These are phyloP conservation scores for Basipetospora chlamydospora DNA, from an alignment of 2,329 filamentous ascomycete genomes.

Conservation along the genomic window DNA sequence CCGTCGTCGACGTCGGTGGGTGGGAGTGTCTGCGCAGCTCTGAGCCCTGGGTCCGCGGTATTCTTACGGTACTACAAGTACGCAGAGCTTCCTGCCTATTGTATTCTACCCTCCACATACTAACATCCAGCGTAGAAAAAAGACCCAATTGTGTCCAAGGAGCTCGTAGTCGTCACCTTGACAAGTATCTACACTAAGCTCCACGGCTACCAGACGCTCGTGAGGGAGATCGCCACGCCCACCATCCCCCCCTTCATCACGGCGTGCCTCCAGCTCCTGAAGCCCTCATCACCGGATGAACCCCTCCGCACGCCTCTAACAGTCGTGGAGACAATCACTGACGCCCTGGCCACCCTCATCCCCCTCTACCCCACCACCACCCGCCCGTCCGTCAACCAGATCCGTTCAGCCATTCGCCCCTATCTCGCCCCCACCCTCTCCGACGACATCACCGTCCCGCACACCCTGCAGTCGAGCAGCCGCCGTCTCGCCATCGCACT, in stretches of 20 bases:
- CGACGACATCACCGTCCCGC: conserved; percentile 31
- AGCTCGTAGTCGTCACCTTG: conserved; percentile 60
- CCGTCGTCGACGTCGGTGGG: conserved; percentile 66
- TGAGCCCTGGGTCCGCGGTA: conserved; percentile 61
- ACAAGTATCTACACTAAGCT: conserved; percentile 74
- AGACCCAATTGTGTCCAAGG: conserved; percentile 61
- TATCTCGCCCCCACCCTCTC: conserved; percentile 52
- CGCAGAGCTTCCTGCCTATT: conserved; percentile 8
- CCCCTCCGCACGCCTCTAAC: conserved; percentile 21
- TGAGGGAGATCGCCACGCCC: conserved; percentile 78
- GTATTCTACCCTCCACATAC: conserved; percentile 1
- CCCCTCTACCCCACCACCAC: conserved; percentile 75
- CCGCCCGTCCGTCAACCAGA: conserved; percentile 57
- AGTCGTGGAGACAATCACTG: conserved; percentile 53
- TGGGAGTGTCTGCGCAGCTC: conserved; percentile 65
- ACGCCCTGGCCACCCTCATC: conserved; percentile 56
- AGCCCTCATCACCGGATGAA: conserved; percentile 20
- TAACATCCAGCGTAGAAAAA: conserved; percentile 43
- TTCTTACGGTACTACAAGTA: conserved; percentile 62
- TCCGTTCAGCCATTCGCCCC: conserved; percentile 43
- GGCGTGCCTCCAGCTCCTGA: conserved; percentile 53
- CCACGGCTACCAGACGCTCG: conserved; percentile 66
- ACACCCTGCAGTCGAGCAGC: conserved; percentile 39
- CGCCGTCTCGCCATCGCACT: conserved; percentile 55
- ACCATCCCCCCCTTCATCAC: conserved; percentile 61